phyloP scores from a whole-genome alignment of 257 asterid genomes.

The Lycium ferocissimum region DNA sequence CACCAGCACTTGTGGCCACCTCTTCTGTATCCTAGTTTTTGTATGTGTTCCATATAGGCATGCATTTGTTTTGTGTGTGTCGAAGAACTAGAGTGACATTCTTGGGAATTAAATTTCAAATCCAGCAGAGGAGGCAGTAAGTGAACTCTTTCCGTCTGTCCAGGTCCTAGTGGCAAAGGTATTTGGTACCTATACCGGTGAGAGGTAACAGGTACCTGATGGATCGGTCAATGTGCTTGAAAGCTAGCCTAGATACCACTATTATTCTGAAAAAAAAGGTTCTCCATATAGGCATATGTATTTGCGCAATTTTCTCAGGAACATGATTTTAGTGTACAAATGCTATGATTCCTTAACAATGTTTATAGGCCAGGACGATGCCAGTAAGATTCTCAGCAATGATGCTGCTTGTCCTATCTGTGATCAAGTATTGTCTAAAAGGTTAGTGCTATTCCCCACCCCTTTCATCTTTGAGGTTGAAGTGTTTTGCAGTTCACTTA shows the following conservation, averaged over 20 bases:
- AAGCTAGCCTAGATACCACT: not conserved
- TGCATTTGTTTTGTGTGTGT: not conserved
- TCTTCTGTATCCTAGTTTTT: constrained; percentile 73
- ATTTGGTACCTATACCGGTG: not conserved
- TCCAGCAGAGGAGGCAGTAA: not conserved
- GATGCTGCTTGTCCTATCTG: constrained; percentile 97
- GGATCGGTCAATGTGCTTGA: not conserved
- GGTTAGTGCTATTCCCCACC: constrained; percentile 47
- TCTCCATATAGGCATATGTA: not conserved
- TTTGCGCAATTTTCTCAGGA: not conserved
- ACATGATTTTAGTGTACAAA: constrained; percentile 16
- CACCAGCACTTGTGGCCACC: constrained; percentile 94
- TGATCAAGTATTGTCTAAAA: constrained; percentile 97
- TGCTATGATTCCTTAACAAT: constrained; percentile 57
- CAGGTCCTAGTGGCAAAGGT: not conserved
- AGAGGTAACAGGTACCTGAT: not conserved
- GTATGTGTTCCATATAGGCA: constrained; percentile 28
- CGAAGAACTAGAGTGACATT: not conserved
- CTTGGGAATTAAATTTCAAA: not conserved
- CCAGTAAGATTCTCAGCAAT: constrained; percentile 77
- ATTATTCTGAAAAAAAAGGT: not conserved
- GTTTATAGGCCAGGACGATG: constrained; percentile 83
- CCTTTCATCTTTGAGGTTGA: not conserved
- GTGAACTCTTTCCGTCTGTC: not conserved
- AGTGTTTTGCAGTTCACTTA: not conserved